Conservation (phyloP, 1,139 yeast genomes). For the Zygosaccharomyces pseudobailii region DNA sequence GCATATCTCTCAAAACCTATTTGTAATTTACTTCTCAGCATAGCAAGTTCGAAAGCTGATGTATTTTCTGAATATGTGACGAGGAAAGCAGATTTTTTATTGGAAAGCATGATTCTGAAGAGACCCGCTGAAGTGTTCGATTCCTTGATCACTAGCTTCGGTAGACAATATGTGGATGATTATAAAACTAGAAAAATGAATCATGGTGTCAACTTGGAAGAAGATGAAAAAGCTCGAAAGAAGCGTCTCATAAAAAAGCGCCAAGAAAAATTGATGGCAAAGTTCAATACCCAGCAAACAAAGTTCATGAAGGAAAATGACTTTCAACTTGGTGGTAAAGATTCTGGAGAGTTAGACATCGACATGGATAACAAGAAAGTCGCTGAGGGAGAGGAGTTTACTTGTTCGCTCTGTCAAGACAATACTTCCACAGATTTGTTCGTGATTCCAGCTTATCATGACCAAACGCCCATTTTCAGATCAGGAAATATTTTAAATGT, state of each 20-base stretch:
- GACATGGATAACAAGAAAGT: constrained; percentile 38
- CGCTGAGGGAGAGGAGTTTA: constrained; percentile 28
- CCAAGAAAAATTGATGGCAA: constrained; percentile 67
- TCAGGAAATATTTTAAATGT: constrained; percentile 29
- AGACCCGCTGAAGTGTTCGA: constrained; percentile 46
- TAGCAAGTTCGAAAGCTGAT: constrained; percentile 42
- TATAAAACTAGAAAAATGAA: constrained; percentile 46
- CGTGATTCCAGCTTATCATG: constrained; percentile 46
- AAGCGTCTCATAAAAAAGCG: constrained; percentile 57
- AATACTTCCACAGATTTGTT: constrained; percentile 45
- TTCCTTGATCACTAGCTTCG: constrained; percentile 52
- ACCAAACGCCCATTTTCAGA: constrained; percentile 39
- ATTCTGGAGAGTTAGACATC: constrained; percentile 39
- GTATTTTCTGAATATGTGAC: constrained; percentile 45
- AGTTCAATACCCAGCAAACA: constrained; percentile 72
- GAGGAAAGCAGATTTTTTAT: constrained; percentile 51
- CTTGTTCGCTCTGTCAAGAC: constrained; percentile 67
- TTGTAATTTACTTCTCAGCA: constrained; percentile 48
- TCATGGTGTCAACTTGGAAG: constrained; percentile 42
- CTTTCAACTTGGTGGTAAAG: constrained; percentile 36
- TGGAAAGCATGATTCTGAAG: constrained; percentile 46
- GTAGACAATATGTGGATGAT: constrained; percentile 46
- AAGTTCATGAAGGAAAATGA: constrained; percentile 53
- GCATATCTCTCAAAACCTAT: constrained; percentile 53
- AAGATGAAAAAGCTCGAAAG: constrained; percentile 50